These are phyloP conservation scores for Coprinopsis marcescibilis DNA, from an alignment of 768 basidiomycete genomes.

Conservation along the genomic window DNA sequence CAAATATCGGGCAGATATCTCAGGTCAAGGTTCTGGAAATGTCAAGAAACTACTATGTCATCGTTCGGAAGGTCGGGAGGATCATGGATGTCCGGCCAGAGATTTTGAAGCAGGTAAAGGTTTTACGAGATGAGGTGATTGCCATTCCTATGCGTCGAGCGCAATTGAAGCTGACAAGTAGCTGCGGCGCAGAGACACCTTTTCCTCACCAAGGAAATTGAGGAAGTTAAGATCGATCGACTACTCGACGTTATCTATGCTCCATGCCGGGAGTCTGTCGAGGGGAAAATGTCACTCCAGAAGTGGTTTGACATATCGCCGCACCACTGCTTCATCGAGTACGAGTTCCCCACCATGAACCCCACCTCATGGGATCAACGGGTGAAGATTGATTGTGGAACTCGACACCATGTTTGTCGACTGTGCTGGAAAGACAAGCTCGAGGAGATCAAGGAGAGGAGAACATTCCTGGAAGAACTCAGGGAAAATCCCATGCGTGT, in stretches of 20 bases:
- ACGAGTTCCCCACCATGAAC: slow-evolving; percentile 38
- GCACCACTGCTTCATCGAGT: slow-evolving; percentile 53
- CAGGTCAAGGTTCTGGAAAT: slow-evolving; percentile 22
- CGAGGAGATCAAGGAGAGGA: slow-evolving; percentile 20
- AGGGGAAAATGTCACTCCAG: slow-evolving; percentile 22
- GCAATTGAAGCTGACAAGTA: no score
- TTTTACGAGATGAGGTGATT: slow-evolving; percentile 55
- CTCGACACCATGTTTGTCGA: slow-evolving; percentile 42
- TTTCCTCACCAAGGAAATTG: slow-evolving; percentile 48
- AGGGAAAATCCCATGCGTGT: slow-evolving; percentile 23
- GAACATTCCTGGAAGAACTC: slow-evolving; percentile 28
- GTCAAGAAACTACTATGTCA: slow-evolving; percentile 18
- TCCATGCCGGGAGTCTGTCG: slow-evolving; percentile 29
- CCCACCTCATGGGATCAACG: slow-evolving; percentile 33
- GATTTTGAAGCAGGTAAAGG: slow-evolving; percentile 28
- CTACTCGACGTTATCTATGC: slow-evolving; percentile 48
- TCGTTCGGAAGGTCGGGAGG: slow-evolving; percentile 45
- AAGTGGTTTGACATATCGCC: slow-evolving; percentile 49
- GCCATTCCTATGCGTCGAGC: not conserved
- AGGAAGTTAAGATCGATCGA: slow-evolving; percentile 25
- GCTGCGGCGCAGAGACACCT: slow-evolving; percentile 52
- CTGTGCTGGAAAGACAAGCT: slow-evolving; percentile 35
- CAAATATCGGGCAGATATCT: slow-evolving; percentile 50
- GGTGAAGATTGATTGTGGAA: slow-evolving; percentile 23
- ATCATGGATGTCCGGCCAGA: no score